Percentiles rank a stretch among this genome's conserved stretches.
Evolutionary conservation across 768 basidiomycete species (phyloP).

Genomic region (Lentinus tigrinus): DNA sequence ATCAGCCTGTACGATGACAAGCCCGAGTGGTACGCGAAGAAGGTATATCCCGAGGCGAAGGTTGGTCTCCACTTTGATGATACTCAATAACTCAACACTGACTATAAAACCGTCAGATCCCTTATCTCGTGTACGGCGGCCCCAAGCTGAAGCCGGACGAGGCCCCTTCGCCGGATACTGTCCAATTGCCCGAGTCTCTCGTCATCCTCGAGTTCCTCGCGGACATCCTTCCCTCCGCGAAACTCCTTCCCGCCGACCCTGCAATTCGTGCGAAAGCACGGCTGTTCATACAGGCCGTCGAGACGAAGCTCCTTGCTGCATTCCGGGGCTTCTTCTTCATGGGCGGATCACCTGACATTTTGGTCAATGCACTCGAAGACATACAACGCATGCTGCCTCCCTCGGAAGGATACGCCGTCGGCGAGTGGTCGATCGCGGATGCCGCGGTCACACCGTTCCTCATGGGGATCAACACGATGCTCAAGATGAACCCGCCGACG

Average conservation of each 20-base stretch:
- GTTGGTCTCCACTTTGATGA: too few relatives aligned
- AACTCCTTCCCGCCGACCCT: conserved; percentile 53
- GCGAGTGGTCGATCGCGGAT: conserved; percentile 58
- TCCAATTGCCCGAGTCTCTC: conserved; percentile 62
- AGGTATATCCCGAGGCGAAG: too few relatives aligned
- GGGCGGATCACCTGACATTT: conserved; percentile 38
- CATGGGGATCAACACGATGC: conserved; percentile 34
- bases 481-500: background rate
- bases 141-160: conserved; percentile 50
- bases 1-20: too few relatives aligned
- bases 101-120: too few relatives aligned
- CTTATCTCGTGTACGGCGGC: conserved; percentile 48
- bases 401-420: conserved; percentile 41
- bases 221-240: conserved; percentile 49
- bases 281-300: conserved; percentile 57
- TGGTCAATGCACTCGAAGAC: conserved; percentile 45
- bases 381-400: conserved; percentile 53
- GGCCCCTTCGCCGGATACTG: conserved; percentile 54
- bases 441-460: conserved; percentile 58
- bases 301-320: conserved; percentile 41
- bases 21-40: too few relatives aligned
- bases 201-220: conserved; percentile 66
- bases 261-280: conserved; percentile 56
- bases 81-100: too few relatives aligned
- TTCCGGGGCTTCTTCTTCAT: conserved; percentile 35